phyloP scores from a whole-genome alignment of 305 asterid species.

The Fraxinus platypoda region DNA sequence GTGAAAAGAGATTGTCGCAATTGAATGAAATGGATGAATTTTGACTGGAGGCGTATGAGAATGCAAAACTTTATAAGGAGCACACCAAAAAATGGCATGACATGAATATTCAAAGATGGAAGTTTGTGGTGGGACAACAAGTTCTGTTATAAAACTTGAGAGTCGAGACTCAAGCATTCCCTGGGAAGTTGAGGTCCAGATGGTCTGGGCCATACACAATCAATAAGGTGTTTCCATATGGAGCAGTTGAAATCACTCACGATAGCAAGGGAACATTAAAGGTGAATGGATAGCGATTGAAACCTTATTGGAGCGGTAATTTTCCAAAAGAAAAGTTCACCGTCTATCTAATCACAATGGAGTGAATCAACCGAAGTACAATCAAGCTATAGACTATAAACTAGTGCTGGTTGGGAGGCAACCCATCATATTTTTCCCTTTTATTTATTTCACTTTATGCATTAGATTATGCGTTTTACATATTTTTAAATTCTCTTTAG shows the following conservation, averaged over 20 bases:
- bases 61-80: too few relatives aligned
- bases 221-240: background rate
- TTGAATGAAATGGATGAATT: too few relatives aligned
- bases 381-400: background rate
- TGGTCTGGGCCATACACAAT: background rate
- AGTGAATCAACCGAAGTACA: background rate
- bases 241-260: background rate
- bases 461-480: background rate
- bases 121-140: too few relatives aligned
- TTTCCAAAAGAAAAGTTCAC: background rate
- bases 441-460: background rate
- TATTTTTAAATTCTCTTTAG: too few relatives aligned
- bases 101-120: too few relatives aligned
- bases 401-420: background rate
- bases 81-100: too few relatives aligned
- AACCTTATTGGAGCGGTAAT: background rate
- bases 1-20: too few relatives aligned
- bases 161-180: too few relatives aligned
- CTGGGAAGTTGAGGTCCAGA: background rate
- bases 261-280: background rate
- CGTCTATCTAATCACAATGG: background rate
- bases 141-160: too few relatives aligned
- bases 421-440: background rate
- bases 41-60: too few relatives aligned
- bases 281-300: background rate